Base-by-base conservation (phyloP, 345 rosid genomes). In the Salix caprea region DNA sequence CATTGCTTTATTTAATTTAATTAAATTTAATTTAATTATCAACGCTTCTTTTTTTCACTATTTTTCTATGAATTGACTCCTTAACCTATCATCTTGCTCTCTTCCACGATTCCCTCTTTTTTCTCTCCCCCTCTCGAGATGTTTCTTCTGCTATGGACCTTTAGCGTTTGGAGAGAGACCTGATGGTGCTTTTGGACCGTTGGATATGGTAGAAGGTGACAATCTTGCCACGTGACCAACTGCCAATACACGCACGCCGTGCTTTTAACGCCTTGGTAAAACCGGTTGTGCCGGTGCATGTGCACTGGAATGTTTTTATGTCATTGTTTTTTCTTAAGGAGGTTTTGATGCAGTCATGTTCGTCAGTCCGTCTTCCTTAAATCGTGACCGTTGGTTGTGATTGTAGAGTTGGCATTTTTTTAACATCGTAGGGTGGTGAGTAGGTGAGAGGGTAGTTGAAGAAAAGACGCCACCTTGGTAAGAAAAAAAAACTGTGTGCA, bases 251-350 rank as follows among this genome's bases (percentile, higher is more conserved):
- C 62, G 14, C 18, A 11, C 70, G 70, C 76, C 74, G 78, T 76
- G 64, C 30, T 19, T 34, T 70, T 21, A 19, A 73, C 75, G 84
- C 82, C 42, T 44, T 12, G 58, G 78, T 70, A 76, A 18, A 19
- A 89, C 85, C 85, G 81, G 84, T 73, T 77, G 65, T 73, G 75
- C 76, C 84, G 87, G 89, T 86, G 84, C 87, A 88, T 83, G 89
- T 86, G 90, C 77, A 81, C 79, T 72, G 79, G 84, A 87, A 83
- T 84, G 81, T 85, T 74, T 60, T 65, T 65, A n/a, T 54, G n/a
- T 10, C 3, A 30, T 2, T 14, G 10, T n/a, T n/a, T 32, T 21
- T 8, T 5, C 40, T 40, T 32, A 39, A 26, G 7, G 7, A 46
- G 72, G 0, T 44, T 32, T 1, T 6, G 21, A 36, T 40, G 18